These are phyloP conservation scores for Peziza echinospora DNA, from an alignment of 495 filamentous ascomycete species.

Conservation along the genomic window DNA sequence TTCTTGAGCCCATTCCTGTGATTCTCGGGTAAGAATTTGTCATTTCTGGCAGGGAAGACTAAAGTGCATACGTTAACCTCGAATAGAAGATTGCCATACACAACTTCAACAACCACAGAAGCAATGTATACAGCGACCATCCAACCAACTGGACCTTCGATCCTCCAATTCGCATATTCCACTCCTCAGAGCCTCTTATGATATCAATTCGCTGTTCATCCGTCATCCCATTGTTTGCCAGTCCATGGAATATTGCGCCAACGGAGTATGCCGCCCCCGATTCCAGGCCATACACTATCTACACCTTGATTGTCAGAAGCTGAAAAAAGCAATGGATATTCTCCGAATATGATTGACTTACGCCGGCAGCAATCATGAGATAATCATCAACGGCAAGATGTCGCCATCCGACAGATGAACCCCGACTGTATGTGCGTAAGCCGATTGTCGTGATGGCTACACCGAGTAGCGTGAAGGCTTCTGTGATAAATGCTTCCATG, in stretches of 20 bases:
- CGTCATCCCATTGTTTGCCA: slow-evolving; percentile 36
- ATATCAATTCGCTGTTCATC: slow-evolving; percentile 26
- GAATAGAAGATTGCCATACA: slow-evolving; percentile 39
- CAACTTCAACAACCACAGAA: slow-evolving; percentile 35
- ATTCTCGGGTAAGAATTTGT: slow-evolving; percentile 24
- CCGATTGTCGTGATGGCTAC: neutral
- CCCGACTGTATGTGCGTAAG: neutral
- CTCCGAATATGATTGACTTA: slow-evolving; percentile 20
- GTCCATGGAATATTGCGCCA: slow-evolving; percentile 7
- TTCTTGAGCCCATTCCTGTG: neutral
- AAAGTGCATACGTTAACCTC: slow-evolving; percentile 28
- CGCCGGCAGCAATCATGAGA: slow-evolving; percentile 35
- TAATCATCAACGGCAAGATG: slow-evolving; percentile 28
- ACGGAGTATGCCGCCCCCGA: slow-evolving; percentile 20
- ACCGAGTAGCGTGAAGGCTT: neutral
- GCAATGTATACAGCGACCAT: slow-evolving; percentile 33
- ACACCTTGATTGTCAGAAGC: neutral
- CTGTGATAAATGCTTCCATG: neutral
- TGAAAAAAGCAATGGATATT: too few relatives aligned
- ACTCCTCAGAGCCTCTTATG: slow-evolving; percentile 22
- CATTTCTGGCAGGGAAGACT: slow-evolving; percentile 20
- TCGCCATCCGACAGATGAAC: neutral
- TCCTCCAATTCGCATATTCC: slow-evolving; percentile 29
- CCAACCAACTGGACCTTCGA: slow-evolving; percentile 35
- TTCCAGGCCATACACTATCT: slow-evolving; percentile 24